phyloP scores from a whole-genome alignment of 495 filamentous ascomycete species.

The Podospora anserina region DNA sequence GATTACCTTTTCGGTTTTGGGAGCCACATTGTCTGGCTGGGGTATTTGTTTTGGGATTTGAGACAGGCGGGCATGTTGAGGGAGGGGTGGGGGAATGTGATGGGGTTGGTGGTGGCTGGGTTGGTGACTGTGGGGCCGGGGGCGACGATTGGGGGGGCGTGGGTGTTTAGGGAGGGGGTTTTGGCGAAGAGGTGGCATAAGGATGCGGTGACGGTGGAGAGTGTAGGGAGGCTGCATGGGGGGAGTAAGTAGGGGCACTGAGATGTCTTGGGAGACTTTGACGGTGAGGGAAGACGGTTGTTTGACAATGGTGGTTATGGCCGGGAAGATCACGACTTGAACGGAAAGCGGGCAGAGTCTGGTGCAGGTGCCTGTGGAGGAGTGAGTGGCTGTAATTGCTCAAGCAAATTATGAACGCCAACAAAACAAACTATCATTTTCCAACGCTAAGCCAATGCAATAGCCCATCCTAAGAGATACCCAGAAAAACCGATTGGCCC shows the following conservation, averaged over 20 bases:
- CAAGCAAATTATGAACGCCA: not conserved
- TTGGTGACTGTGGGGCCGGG: slow-evolving; percentile 18
- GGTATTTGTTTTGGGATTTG: slow-evolving; percentile 25
- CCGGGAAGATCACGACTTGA: too few species aligned
- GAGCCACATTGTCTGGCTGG: slow-evolving; percentile 22
- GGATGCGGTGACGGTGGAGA: slow-evolving; percentile 22
- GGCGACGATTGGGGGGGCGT: slow-evolving; percentile 19
- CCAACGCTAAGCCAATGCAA: not conserved
- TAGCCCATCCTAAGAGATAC: not conserved
- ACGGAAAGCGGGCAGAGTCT: too few species aligned
- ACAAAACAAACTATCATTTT: not conserved
- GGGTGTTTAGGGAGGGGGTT: slow-evolving; percentile 25
- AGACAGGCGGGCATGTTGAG: slow-evolving; percentile 20
- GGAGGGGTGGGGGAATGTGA: slow-evolving; percentile 17
- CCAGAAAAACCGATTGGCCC: not conserved
- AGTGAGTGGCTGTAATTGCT: too few species aligned
- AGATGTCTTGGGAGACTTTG: too few species aligned
- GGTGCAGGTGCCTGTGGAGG: too few species aligned
- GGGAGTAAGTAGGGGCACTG: not conserved
- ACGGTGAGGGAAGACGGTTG: too few species aligned
- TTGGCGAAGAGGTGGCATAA: slow-evolving; percentile 21
- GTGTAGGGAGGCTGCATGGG: slow-evolving; percentile 6
- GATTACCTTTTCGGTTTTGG: slow-evolving; percentile 20
- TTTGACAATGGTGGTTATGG: too few species aligned
- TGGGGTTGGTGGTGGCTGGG: slow-evolving; percentile 6